Base-by-base conservation (phyloP, 768 basidiomycete genomes). In the Nidularia sp. region DNA sequence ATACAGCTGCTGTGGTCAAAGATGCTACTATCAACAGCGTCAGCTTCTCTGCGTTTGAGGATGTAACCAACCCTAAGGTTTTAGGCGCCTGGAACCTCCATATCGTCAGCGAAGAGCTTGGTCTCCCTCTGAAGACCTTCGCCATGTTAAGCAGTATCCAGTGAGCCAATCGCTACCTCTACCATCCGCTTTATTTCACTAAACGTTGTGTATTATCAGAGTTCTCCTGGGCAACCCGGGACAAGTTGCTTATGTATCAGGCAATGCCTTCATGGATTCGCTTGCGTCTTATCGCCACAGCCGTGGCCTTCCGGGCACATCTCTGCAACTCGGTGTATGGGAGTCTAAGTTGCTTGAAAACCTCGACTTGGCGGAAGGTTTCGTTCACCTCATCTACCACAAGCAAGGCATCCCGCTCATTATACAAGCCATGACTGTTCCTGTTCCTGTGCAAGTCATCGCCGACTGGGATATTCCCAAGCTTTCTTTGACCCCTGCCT, bases 61-160 rank as follows among this genome's bases (percentile, higher is more conserved):
- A 52, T 1, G 65, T 65, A 2, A 57, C 66, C 44, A 59, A 61
- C 2, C 62, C 66, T 32, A 68, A 65, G 49, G 62, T 67, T 22
- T 39, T 59, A 15, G 67, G 60, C 1, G 66, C 66, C 0, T 69
- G 68, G 66, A 69, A 69, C 49, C 56, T 70, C 7, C 67, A 70
- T 50, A 8, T 57, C 4, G 58, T 63, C 39, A 58, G 62, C 39
- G 59, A 59, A 41, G 62, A 66, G 39, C 56, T 70, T 22, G 56
- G 52, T 3, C 60, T 67, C 3, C 34, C 55, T 4, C 60, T 70
- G 13, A 63, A 69, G 6, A 61, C 64, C 2, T 70, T 68, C 49
- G 61, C 66, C 18, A 52, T 70, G 18, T 62, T 62, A 44, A 66
- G 66, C 53, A 66, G 64, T 29, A 63, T 66, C 8, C 64, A 63